phyloP scores from a whole-genome alignment of 2,329 filamentous ascomycete genomes.

The Penicillium sp. region DNA sequence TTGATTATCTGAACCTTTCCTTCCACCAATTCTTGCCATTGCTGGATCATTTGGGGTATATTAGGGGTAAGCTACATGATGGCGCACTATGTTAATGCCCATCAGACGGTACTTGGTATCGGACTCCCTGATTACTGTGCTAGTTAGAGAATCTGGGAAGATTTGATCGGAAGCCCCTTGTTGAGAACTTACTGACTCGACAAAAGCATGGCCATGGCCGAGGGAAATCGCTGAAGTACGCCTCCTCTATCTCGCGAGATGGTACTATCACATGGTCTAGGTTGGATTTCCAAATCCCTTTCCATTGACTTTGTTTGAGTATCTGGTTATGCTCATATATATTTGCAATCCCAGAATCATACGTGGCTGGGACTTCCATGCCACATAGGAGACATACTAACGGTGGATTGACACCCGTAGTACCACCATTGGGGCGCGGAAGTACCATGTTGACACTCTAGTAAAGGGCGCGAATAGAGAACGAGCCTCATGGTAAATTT shows the following conservation, averaged over 20 bases:
- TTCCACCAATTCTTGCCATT: not conserved
- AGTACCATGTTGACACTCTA: too few species aligned
- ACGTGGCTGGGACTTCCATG: not conserved
- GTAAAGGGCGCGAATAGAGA: too few species aligned
- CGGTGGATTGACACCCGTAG: not conserved
- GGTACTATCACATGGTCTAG: not conserved
- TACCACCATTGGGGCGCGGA: too few species aligned
- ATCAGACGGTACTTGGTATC: not conserved
- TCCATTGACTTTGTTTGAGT: not conserved
- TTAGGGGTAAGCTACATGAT: not conserved
- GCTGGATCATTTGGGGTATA: not conserved
- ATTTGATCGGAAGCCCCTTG: not conserved
- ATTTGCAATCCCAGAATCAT: not conserved
- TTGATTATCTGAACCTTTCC: not conserved
- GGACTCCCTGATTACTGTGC: not conserved
- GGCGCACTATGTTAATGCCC: not conserved
- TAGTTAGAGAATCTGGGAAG: not conserved
- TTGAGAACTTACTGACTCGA: not conserved
- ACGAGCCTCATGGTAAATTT: too few species aligned
- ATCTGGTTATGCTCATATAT: not conserved
- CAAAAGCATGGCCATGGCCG: not conserved
- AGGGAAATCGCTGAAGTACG: not conserved
- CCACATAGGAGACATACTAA: not conserved
- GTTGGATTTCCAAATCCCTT: not conserved
- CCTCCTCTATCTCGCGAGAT: not conserved